Conservation (phyloP, 2,329 filamentous ascomycete genomes). For the Cladosporium cucumerinum region DNA sequence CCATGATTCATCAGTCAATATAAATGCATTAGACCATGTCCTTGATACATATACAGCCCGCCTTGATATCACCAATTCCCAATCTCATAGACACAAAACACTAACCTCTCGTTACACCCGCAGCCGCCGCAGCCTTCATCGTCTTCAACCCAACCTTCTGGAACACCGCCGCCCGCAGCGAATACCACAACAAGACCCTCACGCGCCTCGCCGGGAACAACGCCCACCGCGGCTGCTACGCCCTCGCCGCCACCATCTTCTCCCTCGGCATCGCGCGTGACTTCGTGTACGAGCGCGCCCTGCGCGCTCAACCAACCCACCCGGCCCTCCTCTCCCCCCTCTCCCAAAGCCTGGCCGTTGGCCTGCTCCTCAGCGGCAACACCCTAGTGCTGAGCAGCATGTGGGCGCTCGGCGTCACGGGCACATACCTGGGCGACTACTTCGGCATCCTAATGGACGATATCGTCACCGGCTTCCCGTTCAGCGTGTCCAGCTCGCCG, state of each 20-base stretch:
- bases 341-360: slow-evolving; percentile 63
- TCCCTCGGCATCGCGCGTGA: slow-evolving; percentile 85
- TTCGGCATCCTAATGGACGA: slow-evolving; percentile 97
- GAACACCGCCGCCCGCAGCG: slow-evolving; percentile 86
- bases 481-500: slow-evolving; percentile 83
- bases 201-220: slow-evolving; percentile 82
- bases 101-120: not conserved
- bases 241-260: slow-evolving; percentile 85
- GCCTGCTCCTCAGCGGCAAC: slow-evolving; percentile 73
- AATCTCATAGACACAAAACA: not conserved
- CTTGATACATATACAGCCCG: not conserved
- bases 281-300: slow-evolving; percentile 71
- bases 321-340: slow-evolving; percentile 63
- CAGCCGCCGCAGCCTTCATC: slow-evolving; percentile 57
- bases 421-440: slow-evolving; percentile 96
- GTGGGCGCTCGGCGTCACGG: slow-evolving; percentile 87
- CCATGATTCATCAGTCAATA: not conserved
- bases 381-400: slow-evolving; percentile 83
- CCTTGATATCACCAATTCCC: not conserved
- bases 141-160: slow-evolving; percentile 98
- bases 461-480: slow-evolving; percentile 92
- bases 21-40: not conserved
- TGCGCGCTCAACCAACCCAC: slow-evolving; percentile 72
- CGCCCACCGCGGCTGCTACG: slow-evolving; percentile 79
- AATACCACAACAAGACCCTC: slow-evolving; percentile 87